Conservation (phyloP, 805 yeast species). For the Lachancea quebecensis region DNA sequence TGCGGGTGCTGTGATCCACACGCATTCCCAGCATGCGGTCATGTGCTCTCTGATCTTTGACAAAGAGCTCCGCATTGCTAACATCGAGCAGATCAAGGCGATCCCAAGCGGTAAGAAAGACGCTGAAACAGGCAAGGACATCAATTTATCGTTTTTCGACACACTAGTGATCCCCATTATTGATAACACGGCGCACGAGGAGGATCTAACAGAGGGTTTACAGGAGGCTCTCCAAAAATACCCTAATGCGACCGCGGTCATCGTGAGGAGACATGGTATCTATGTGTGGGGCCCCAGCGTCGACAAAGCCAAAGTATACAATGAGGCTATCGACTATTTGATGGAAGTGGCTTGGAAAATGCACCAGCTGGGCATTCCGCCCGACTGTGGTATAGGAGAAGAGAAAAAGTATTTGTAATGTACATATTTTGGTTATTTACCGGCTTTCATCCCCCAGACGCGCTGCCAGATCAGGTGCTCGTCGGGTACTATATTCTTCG, state of each 20-base stretch:
- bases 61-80: conserved; percentile 64
- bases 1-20: conserved; percentile 92
- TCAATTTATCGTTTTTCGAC: conserved; percentile 66
- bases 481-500: conserved; percentile 20
- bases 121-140: conserved; percentile 34
- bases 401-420: conserved; percentile 23
- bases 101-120: conserved; percentile 61
- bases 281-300: conserved; percentile 94
- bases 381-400: conserved; percentile 33
- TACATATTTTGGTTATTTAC: conserved; percentile 2
- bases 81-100: conserved; percentile 91
- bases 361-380: conserved; percentile 61
- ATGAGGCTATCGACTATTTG: conserved; percentile 88
- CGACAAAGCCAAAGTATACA: conserved; percentile 88
- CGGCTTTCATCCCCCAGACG: conserved; percentile 12
- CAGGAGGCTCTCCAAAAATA: conserved; percentile 57
- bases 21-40: conserved; percentile 88
- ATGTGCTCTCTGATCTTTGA: conserved; percentile 66
- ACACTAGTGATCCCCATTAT: conserved; percentile 81
- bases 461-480: conserved; percentile 28
- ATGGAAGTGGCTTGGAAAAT: conserved; percentile 79
- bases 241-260: conserved; percentile 76
- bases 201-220: conserved; percentile 63
- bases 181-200: conserved; percentile 85
- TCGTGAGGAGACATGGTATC: conserved; percentile 89